A percentile compares a stretch with the other conserved stretches of the same genome.
Evolutionary conservation across 192 early-diverging fungal species (phyloP).

Genomic region (Anaeromyces robustus): DNA sequence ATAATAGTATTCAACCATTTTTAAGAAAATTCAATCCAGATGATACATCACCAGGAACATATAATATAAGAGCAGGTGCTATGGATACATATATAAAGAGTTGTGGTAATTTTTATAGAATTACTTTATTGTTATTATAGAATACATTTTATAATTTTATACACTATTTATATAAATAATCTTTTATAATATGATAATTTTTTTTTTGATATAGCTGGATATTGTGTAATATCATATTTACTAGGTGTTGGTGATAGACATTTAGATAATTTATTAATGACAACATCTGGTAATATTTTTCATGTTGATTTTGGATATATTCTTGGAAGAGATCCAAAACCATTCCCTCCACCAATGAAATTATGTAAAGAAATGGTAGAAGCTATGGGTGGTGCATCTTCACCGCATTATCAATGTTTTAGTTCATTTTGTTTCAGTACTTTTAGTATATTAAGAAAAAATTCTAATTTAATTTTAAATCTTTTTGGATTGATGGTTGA

Average conservation of each 20-base stretch:
- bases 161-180: too few relatives aligned
- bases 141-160: too few relatives aligned
- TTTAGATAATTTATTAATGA: slow-evolving; percentile 87
- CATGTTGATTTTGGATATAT: slow-evolving; percentile 99
- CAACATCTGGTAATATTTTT: slow-evolving; percentile 64
- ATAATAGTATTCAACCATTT: slow-evolving; percentile 65
- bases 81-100: slow-evolving; percentile 95
- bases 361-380: slow-evolving; percentile 99
- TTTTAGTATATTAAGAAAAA: slow-evolving; percentile 83
- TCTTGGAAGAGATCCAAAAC: slow-evolving; percentile 95
- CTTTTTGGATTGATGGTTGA: slow-evolving; percentile 97
- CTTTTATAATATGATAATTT: too few relatives aligned
- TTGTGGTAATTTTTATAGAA: slow-evolving; percentile 51
- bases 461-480: slow-evolving; percentile 91
- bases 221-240: slow-evolving; percentile 97
- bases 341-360: slow-evolving; percentile 99
- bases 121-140: too few relatives aligned
- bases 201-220: slow-evolving; percentile 75
- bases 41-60: slow-evolving; percentile 32
- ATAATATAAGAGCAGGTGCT: slow-evolving; percentile 50
- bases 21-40: slow-evolving; percentile 60
- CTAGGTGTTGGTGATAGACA: slow-evolving; percentile 97
- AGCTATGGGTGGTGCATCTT: slow-evolving; percentile 89
- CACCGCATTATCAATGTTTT: slow-evolving; percentile 79
- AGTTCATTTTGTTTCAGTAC: slow-evolving; percentile 86